Conservation (phyloP, 495 filamentous ascomycete genomes). For the Delitschia confertaspora region DNA sequence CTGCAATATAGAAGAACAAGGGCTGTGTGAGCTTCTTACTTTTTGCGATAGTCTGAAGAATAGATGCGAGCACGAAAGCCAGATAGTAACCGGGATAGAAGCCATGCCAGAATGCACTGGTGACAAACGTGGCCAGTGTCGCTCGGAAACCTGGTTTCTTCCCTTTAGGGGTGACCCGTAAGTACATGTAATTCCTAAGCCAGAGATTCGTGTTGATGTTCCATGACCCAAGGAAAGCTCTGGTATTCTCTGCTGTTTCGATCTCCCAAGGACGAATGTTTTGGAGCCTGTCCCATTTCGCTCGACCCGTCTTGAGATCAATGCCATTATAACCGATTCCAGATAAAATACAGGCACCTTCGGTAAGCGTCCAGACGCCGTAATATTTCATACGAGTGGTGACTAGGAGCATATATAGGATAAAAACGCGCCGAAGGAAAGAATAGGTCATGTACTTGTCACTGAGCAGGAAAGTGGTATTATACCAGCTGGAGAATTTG, state of each 20-base stretch:
- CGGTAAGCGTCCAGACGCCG: conserved; percentile 85
- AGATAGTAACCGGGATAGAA: conserved; percentile 97
- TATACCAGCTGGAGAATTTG: conserved; percentile 61
- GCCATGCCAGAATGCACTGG: conserved; percentile 94
- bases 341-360: conserved; percentile 89
- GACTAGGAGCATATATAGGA: conserved; percentile 74
- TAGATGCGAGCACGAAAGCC: conserved; percentile 76
- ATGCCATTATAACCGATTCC: conserved; percentile 93
- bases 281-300: conserved; percentile 79
- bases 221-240: conserved; percentile 83
- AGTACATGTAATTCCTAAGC: conserved; percentile 91
- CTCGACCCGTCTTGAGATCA: conserved; percentile 68
- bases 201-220: conserved; percentile 98
- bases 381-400: conserved; percentile 85
- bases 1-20: conserved; percentile 2
- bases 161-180: conserved; percentile 88
- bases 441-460: conserved; percentile 55
- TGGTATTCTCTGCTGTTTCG: conserved; percentile 82
- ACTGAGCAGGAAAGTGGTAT: conserved; percentile 48
- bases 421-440: conserved; percentile 62
- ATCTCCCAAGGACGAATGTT: conserved; percentile 78
- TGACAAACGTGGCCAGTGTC: conserved; percentile 86
- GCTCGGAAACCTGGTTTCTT: conserved; percentile 96
- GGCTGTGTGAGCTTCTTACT: conserved; percentile 48
- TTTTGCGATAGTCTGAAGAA: conserved; percentile 89